Evolutionary conservation across 2,329 filamentous ascomycete species (phyloP).

Genomic region (Grosmannia penicillata): DNA sequence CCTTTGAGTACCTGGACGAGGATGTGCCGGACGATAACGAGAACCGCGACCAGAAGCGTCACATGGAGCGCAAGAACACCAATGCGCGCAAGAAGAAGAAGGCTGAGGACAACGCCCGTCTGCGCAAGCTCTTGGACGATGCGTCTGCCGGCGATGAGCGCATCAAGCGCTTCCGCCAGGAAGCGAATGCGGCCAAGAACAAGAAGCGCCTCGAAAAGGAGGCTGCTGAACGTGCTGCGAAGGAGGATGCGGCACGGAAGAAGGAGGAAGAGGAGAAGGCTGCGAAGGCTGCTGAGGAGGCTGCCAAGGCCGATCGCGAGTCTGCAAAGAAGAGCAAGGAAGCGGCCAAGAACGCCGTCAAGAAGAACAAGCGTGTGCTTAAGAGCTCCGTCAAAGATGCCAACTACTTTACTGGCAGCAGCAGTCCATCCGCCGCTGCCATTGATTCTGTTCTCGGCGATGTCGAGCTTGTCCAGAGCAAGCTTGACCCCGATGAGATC

Average conservation of each 20-base stretch:
- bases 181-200: constrained; percentile 87
- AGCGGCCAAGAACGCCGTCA: constrained; percentile 93
- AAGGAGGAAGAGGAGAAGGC: constrained; percentile 73
- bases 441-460: constrained; percentile 76
- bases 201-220: constrained; percentile 86
- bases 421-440: constrained; percentile 56
- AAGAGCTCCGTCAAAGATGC: constrained; percentile 90
- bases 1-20: constrained; percentile 97
- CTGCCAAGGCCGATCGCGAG: constrained; percentile 72
- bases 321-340: constrained; percentile 93
- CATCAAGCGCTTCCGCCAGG: constrained; percentile 93
- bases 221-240: constrained; percentile 74
- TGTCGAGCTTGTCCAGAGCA: constrained; percentile 73
- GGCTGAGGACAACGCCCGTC: constrained; percentile 86
- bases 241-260: constrained; percentile 69
- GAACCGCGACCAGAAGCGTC: constrained; percentile 96
- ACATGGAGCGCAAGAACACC: constrained; percentile 96
- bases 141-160: constrained; percentile 75
- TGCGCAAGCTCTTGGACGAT: constrained; percentile 82
- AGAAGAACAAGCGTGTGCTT: constrained; percentile 99
- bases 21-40: constrained; percentile 98
- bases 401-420: constrained; percentile 80
- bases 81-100: constrained; percentile 99
- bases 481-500: constrained; percentile 84
- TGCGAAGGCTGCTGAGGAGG: constrained; percentile 70